phyloP scores from a whole-genome alignment of 2,329 filamentous ascomycete genomes.

The Scopulariopsis brevicaulis region DNA sequence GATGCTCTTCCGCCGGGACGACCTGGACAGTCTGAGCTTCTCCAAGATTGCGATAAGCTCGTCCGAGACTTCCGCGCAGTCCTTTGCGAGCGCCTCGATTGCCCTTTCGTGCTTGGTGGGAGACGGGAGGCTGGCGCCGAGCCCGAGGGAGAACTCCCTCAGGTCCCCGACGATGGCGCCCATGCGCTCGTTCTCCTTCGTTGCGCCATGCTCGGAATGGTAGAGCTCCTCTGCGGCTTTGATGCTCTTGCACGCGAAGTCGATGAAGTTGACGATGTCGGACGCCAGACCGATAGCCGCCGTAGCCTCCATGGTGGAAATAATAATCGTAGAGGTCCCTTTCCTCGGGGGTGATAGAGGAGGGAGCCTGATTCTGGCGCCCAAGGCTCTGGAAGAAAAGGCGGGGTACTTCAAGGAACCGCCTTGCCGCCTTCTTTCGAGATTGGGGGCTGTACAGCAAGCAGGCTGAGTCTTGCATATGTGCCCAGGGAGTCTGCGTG shows the following conservation, averaged over 20 bases:
- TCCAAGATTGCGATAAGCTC: background rate
- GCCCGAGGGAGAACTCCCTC: background rate
- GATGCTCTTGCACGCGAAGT: background rate
- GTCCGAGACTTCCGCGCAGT: background rate
- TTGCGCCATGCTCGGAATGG: background rate
- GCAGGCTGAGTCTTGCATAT: too few relatives aligned
- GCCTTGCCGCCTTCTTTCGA: too few relatives aligned
- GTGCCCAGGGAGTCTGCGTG: too few relatives aligned
- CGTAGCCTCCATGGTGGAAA: background rate
- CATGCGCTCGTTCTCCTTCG: background rate
- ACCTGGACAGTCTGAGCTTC: background rate
- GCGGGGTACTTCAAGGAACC: too few relatives aligned
- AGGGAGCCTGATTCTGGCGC: too few relatives aligned
- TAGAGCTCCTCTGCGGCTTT: background rate
- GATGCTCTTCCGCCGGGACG: background rate
- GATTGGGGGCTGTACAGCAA: too few relatives aligned
- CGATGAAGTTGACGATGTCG: constrained; percentile 1
- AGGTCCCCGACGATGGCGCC: background rate
- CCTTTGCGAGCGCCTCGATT: background rate
- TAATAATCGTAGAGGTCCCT: too few relatives aligned
- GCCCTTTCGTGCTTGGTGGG: background rate
- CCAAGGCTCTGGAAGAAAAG: too few relatives aligned
- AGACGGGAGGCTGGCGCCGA: background rate
- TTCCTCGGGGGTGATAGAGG: too few relatives aligned
- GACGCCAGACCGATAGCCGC: background rate